Evolutionary conservation across 148 eudicot species (phyloP).

Genomic region (Beta vulgaris): DNA sequence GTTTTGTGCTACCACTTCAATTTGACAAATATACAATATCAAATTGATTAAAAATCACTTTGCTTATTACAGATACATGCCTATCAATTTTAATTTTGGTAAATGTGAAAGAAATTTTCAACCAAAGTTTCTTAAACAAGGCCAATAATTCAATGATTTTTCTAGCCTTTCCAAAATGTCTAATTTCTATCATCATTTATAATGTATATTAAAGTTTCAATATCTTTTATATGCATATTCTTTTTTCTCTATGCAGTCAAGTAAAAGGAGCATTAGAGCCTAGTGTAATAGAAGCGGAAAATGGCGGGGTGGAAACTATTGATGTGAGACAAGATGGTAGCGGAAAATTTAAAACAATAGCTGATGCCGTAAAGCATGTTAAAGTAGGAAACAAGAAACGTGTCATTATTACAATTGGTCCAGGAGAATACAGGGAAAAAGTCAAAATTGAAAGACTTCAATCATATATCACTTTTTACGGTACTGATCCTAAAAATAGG

Average conservation of each 20-base stretch:
- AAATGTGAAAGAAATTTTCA: too few relatives aligned
- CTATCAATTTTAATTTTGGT: too few relatives aligned
- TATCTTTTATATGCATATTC: too few relatives aligned
- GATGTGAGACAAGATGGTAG: constrained; percentile 47
- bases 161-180: too few relatives aligned
- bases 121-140: too few relatives aligned
- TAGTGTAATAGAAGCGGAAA: constrained; percentile 46
- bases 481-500: constrained; percentile 34
- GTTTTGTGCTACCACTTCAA: too few relatives aligned
- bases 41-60: too few relatives aligned
- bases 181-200: too few relatives aligned
- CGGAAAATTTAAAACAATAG: constrained; percentile 53
- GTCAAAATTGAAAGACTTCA: constrained; percentile 38
- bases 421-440: constrained; percentile 62
- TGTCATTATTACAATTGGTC: constrained; percentile 46
- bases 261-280: constrained; percentile 40
- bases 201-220: too few relatives aligned
- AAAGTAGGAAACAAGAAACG: constrained; percentile 41
- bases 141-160: too few relatives aligned
- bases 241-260: constrained; percentile 21
- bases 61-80: too few relatives aligned
- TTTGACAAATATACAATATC: too few relatives aligned
- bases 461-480: constrained; percentile 56
- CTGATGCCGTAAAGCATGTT: constrained; percentile 53
- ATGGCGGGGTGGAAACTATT: constrained; percentile 21